phyloP scores from a whole-genome alignment of 2,329 filamentous ascomycete species.

The Apiospora saccharicola region DNA sequence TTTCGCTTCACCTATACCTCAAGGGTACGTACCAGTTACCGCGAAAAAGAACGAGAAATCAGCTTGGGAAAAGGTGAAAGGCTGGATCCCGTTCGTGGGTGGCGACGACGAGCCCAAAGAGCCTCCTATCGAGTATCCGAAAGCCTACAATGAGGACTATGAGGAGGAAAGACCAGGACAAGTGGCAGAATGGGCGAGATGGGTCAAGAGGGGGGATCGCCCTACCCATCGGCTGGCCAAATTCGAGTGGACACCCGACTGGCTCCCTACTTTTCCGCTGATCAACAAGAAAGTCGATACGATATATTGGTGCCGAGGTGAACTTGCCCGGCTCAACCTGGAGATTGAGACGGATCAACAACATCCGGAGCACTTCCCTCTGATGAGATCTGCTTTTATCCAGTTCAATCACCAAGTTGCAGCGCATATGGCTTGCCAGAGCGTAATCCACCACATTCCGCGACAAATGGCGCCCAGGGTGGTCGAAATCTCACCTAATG shows the following conservation, averaged over 20 bases:
- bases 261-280: conserved; percentile 80
- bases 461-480: conserved; percentile 91
- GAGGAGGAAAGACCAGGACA: conserved; percentile 62
- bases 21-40: conserved; percentile 57
- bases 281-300: conserved; percentile 92
- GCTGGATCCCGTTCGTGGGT: conserved; percentile 57
- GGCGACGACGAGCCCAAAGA: conserved; percentile 46
- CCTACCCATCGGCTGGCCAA: conserved; percentile 81
- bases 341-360: conserved; percentile 93
- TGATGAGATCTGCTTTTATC: conserved; percentile 97
- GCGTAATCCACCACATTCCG: conserved; percentile 87
- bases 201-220: conserved; percentile 80
- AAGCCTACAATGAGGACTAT: conserved; percentile 68
- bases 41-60: conserved; percentile 56
- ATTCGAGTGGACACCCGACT: conserved; percentile 62
- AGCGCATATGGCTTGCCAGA: conserved; percentile 97
- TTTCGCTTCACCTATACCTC: conserved; percentile 68
- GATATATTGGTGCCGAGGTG: conserved; percentile 88
- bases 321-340: conserved; percentile 85
- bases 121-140: conserved; percentile 61
- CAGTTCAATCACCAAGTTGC: conserved; percentile 98
- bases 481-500: conserved; percentile 91
- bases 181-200: conserved; percentile 80
- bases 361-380: conserved; percentile 82
- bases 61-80: conserved; percentile 58